Conservation (phyloP, 441 rosid genomes). For the Erodium trifolium region DNA sequence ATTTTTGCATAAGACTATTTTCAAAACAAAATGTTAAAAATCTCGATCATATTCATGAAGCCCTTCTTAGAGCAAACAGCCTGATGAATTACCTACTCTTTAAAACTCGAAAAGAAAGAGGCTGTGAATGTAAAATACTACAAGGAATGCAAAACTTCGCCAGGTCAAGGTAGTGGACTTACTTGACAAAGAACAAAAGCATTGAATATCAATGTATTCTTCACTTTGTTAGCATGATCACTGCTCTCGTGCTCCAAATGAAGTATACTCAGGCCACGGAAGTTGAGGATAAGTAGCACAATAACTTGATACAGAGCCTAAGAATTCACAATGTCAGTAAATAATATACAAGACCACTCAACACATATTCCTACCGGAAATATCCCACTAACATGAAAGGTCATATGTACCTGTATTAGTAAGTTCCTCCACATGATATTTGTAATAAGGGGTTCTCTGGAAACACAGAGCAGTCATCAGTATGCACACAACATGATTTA, state of each 20-base stretch:
- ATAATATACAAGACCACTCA: background rate
- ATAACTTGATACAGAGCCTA: slow-evolving; percentile 82
- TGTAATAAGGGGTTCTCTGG: slow-evolving; percentile 87
- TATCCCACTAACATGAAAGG: background rate
- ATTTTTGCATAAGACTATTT: too few species aligned
- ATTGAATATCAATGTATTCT: slow-evolving; percentile 85
- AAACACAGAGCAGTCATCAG: slow-evolving; percentile 7
- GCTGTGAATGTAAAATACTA: background rate
- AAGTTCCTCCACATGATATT: slow-evolving; percentile 99
- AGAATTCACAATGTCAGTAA: slow-evolving; percentile 19
- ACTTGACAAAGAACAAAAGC: slow-evolving; percentile 93
- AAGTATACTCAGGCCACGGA: slow-evolving; percentile 58
- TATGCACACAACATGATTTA: background rate
- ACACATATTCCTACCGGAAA: background rate
- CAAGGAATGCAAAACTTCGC: background rate
- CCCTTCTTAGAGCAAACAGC: background rate
- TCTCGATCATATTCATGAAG: background rate
- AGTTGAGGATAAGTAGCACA: slow-evolving; percentile 67
- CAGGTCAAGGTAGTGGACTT: slow-evolving; percentile 18
- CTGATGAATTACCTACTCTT: background rate
- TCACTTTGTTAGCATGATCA: slow-evolving; percentile 50
- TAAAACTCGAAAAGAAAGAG: background rate
- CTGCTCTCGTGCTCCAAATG: slow-evolving; percentile 29
- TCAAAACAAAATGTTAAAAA: too few species aligned
- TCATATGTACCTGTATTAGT: slow-evolving; percentile 57